Percentiles rank a stretch among this genome's conserved stretches.
These are phyloP conservation scores for Candida sithepensis DNA, from an alignment of 805 yeast species.

Conservation along the genomic window DNA sequence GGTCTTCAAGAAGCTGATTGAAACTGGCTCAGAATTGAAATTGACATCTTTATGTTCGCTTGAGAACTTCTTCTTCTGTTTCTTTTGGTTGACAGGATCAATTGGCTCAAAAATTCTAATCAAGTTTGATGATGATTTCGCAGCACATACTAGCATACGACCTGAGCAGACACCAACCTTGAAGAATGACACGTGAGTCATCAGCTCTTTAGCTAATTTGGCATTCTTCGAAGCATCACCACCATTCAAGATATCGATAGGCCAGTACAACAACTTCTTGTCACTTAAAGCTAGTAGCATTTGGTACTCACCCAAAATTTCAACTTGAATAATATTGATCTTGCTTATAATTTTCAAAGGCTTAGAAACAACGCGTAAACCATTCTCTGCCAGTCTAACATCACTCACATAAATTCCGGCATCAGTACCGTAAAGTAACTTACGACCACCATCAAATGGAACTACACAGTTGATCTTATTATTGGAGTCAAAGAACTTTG, in stretches of 20 bases:
- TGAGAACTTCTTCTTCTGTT: constrained; percentile 68
- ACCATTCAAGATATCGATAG: constrained; percentile 60
- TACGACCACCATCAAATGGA: constrained; percentile 92
- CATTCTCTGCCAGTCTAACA: constrained; percentile 48
- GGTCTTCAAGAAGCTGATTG: constrained; percentile 84
- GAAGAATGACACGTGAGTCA: constrained; percentile 87
- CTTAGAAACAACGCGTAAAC: constrained; percentile 52
- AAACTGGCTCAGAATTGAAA: constrained; percentile 86
- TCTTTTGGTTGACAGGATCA: constrained; percentile 60
- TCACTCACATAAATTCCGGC: constrained; percentile 85
- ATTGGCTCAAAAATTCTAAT: constrained; percentile 87
- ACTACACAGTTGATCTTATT: constrained; percentile 87
- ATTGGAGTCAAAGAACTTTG: constrained; percentile 67
- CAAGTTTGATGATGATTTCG: constrained; percentile 72
- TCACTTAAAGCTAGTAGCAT: constrained; percentile 79
- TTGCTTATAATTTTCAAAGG: constrained; percentile 76
- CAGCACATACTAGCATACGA: constrained; percentile 82
- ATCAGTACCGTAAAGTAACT: constrained; percentile 86
- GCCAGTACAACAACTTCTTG: constrained; percentile 73
- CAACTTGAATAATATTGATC: constrained; percentile 80
- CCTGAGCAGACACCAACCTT: constrained; percentile 93
- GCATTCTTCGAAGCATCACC: constrained; percentile 49
- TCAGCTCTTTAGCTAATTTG: constrained; percentile 69
- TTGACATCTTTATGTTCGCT: constrained; percentile 69
- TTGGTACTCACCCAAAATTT: constrained; percentile 87